These are phyloP conservation scores for Puccinia novopanici DNA, from an alignment of 1,284 basidiomycete species.

Conservation along the genomic window DNA sequence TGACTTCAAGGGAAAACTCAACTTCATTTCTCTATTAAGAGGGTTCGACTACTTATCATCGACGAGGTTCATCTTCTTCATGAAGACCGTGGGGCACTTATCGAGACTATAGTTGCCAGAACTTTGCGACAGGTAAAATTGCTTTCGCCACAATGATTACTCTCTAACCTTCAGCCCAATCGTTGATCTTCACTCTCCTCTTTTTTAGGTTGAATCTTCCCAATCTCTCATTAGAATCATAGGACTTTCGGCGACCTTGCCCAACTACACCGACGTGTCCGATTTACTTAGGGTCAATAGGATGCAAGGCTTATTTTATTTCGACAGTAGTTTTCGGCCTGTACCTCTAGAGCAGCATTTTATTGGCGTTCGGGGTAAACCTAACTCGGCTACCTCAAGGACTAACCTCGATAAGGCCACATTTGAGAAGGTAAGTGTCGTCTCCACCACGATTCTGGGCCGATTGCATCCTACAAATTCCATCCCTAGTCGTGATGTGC, in stretches of 20 bases:
- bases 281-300: slow-evolving; percentile 91
- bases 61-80: slow-evolving; percentile 98
- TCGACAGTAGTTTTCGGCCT: slow-evolving; percentile 95
- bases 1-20: not conserved
- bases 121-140: slow-evolving; percentile 77
- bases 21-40: slow-evolving; percentile 55
- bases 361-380: slow-evolving; percentile 90
- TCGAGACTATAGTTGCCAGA: slow-evolving; percentile 96
- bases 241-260: slow-evolving; percentile 94
- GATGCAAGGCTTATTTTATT: slow-evolving; percentile 92
- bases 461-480: not conserved
- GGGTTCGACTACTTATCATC: slow-evolving; percentile 91
- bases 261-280: slow-evolving; percentile 95
- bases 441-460: not conserved
- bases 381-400: slow-evolving; percentile 72
- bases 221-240: slow-evolving; percentile 98
- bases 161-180: not conserved
- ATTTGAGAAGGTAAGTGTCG: slow-evolving; percentile 70
- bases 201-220: slow-evolving; percentile 75
- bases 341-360: slow-evolving; percentile 98
- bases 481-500: not conserved
- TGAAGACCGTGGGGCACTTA: slow-evolving; percentile 96
- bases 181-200: not conserved
- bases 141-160: not conserved
- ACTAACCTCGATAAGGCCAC: slow-evolving; percentile 89